A percentile compares a stretch with the other conserved stretches of the same genome.
Conservation (phyloP, 371 early-diverging fungal species). For the Apophysomyces elegans region DNA sequence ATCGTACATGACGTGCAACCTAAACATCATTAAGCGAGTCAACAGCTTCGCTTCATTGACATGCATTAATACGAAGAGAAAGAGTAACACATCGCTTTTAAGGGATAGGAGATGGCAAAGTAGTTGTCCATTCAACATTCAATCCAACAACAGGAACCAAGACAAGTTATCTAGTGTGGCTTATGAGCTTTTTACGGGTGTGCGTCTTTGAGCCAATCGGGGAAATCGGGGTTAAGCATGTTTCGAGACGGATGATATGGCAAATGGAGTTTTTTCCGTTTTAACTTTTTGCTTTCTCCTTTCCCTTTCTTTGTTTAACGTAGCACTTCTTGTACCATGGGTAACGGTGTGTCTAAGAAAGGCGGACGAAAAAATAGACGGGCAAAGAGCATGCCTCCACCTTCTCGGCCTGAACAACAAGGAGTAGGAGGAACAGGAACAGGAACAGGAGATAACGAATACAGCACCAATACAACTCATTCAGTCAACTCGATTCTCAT, state of each 20-base stretch:
- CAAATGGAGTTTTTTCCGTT: slow-evolving; percentile 5
- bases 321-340: slow-evolving; percentile 15
- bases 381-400: slow-evolving; percentile 28
- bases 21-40: too few species aligned
- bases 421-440: slow-evolving; percentile 12
- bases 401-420: slow-evolving; percentile 15
- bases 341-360: slow-evolving; percentile 26
- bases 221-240: slow-evolving; percentile 4
- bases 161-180: neutral
- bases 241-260: too few species aligned
- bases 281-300: neutral
- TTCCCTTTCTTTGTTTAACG: neutral
- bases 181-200: neutral
- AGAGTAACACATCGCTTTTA: too few species aligned
- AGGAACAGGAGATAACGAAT: slow-evolving; percentile 40
- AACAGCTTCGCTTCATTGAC: too few species aligned
- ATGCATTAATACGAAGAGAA: too few species aligned
- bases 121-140: too few species aligned
- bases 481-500: slow-evolving; percentile 51
- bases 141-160: too few species aligned
- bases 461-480: slow-evolving; percentile 50
- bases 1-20: too few species aligned
- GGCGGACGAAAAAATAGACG: slow-evolving; percentile 20
- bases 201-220: neutral
- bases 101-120: too few species aligned